These are phyloP conservation scores for Colletotrichum sp. DNA, from an alignment of 2,329 filamentous ascomycete species.

Conservation along the genomic window DNA sequence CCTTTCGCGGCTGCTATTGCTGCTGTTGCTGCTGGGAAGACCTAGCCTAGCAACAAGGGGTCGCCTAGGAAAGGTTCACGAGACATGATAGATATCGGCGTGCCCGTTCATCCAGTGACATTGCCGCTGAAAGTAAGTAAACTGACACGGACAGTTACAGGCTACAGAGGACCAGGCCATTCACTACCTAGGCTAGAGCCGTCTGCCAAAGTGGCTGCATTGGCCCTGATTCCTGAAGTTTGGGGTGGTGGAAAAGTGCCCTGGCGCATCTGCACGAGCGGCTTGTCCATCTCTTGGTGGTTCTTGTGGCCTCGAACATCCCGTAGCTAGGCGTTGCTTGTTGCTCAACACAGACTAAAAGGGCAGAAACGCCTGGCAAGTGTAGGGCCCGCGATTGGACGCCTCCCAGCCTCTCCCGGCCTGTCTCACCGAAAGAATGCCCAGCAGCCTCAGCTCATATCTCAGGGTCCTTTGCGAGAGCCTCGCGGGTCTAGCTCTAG, in stretches of 20 bases:
- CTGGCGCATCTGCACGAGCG: neutral
- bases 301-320: neutral
- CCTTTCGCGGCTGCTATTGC: neutral
- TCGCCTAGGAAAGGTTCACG: neutral
- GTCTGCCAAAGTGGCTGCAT: neutral
- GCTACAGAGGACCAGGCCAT: neutral
- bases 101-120: neutral
- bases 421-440: conserved; percentile 16
- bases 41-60: neutral
- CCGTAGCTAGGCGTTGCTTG: conserved; percentile 1
- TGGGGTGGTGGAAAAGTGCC: neutral
- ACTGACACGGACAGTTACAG: neutral
- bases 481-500: neutral
- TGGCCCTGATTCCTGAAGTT: neutral
- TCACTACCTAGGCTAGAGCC: neutral
- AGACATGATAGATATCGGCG: neutral
- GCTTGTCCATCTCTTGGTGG: conserved; percentile 7
- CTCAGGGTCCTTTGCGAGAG: neutral
- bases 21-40: neutral
- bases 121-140: neutral
- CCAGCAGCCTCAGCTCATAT: neutral
- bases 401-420: neutral
- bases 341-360: neutral
- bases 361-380: neutral
- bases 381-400: neutral